phyloP scores from a whole-genome alignment of 441 rosid genomes.

The Pelargonium myrrhifolium region DNA sequence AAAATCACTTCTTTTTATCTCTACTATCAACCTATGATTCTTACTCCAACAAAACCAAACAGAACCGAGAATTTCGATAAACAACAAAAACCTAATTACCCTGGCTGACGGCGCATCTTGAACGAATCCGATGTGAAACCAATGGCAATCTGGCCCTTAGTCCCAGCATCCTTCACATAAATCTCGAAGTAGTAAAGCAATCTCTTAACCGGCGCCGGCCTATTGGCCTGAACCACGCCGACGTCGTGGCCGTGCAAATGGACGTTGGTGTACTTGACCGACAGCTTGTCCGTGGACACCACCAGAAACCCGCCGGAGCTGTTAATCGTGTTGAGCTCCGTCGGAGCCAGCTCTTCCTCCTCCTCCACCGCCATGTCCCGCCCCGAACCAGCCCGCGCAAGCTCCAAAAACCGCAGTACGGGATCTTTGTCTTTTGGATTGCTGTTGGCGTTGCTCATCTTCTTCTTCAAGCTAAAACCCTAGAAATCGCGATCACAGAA shows the following conservation, averaged over 20 bases:
- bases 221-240: slow-evolving; percentile 69
- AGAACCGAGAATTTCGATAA: not conserved
- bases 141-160: slow-evolving; percentile 65
- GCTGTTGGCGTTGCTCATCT: slow-evolving; percentile 20
- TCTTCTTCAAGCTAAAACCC: not conserved
- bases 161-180: slow-evolving; percentile 60
- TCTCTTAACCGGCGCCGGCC: slow-evolving; percentile 65
- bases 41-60: not conserved
- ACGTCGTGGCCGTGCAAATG: slow-evolving; percentile 69
- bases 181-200: slow-evolving; percentile 80
- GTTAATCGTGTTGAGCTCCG: slow-evolving; percentile 76
- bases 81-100: slow-evolving; percentile 29
- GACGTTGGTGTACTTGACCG: slow-evolving; percentile 53
- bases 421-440: slow-evolving; percentile 27
- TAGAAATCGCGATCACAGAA: not conserved
- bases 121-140: slow-evolving; percentile 66
- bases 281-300: slow-evolving; percentile 68
- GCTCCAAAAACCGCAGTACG: slow-evolving; percentile 35
- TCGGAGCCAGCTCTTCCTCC: slow-evolving; percentile 59
- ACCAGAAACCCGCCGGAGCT: slow-evolving; percentile 63
- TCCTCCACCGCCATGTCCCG: slow-evolving; percentile 24
- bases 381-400: slow-evolving; percentile 22
- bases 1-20: not conserved
- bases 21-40: not conserved
- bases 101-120: slow-evolving; percentile 81